Conservation (phyloP, 495 filamentous ascomycete genomes). For the Schizothecium vesticola region DNA sequence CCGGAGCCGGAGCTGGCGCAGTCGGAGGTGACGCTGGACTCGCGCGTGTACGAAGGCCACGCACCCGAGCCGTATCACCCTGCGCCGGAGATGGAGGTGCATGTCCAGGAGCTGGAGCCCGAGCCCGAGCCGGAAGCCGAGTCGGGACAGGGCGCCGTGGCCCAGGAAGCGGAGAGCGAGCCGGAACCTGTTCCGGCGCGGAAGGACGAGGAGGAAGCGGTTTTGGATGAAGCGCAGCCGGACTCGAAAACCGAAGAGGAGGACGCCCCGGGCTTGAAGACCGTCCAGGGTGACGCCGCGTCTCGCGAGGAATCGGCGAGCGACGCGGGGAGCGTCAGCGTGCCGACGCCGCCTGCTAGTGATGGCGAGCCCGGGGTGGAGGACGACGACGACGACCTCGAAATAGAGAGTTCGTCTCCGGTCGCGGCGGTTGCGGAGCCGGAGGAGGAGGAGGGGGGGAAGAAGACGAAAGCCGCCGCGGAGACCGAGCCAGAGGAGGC, state of each 20-base stretch:
- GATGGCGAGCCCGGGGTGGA: slow-evolving; percentile 1
- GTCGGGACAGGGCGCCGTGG: no score
- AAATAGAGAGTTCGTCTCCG: neutral
- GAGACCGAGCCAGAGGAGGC: neutral
- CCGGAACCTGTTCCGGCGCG: neutral
- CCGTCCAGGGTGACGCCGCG: neutral
- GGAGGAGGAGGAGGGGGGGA: neutral
- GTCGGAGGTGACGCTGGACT: neutral
- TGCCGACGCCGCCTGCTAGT: slow-evolving; percentile 1
- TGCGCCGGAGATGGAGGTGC: neutral
- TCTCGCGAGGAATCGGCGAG: neutral
- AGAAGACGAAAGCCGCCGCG: neutral
- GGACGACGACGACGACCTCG: neutral
- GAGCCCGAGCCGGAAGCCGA: neutral
- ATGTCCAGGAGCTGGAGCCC: neutral
- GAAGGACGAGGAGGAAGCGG: slow-evolving; percentile 2
- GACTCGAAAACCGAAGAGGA: neutral
- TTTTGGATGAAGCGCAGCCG: slow-evolving; percentile 7
- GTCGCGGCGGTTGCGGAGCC: neutral
- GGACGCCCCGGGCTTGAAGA: neutral
- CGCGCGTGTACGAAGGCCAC: neutral
- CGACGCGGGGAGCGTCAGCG: neutral
- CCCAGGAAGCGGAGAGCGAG: slow-evolving; percentile 5
- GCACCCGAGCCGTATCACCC: neutral
- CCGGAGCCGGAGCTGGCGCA: neutral